phyloP scores from a whole-genome alignment of 2,329 filamentous ascomycete species.

The Trichoderma sp. region DNA sequence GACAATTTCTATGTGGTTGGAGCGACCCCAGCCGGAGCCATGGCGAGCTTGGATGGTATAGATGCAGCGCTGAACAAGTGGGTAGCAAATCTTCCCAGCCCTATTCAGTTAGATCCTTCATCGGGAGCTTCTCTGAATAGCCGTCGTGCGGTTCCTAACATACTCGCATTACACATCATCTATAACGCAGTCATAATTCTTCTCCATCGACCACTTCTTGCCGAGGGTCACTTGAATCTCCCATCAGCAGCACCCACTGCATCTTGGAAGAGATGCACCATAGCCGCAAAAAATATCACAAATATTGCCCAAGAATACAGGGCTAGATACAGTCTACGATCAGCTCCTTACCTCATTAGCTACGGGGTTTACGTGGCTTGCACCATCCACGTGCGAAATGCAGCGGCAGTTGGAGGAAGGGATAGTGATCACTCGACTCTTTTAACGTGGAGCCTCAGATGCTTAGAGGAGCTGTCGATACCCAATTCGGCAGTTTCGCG shows the following conservation, averaged over 20 bases:
- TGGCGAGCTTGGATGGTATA: neutral
- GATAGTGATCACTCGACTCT: neutral
- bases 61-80: neutral
- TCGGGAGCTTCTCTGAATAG: neutral
- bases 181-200: neutral
- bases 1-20: neutral
- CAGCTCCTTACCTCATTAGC: constrained; percentile 37
- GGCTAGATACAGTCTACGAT: constrained; percentile 32
- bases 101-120: neutral
- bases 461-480: neutral
- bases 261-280: constrained; percentile 33
- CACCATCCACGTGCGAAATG: constrained; percentile 41
- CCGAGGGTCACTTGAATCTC: neutral
- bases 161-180: neutral
- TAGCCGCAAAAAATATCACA: constrained; percentile 35
- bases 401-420: constrained; percentile 6
- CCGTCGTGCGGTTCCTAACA: neutral
- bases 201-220: neutral
- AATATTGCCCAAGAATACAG: constrained; percentile 33
- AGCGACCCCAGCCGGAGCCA: neutral
- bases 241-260: neutral
- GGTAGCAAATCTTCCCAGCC: neutral
- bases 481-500: neutral
- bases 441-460: neutral
- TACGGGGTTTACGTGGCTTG: constrained; percentile 41